Conservation (phyloP, 106 monocot genomes). For the Dioscorea zingiberensis region DNA sequence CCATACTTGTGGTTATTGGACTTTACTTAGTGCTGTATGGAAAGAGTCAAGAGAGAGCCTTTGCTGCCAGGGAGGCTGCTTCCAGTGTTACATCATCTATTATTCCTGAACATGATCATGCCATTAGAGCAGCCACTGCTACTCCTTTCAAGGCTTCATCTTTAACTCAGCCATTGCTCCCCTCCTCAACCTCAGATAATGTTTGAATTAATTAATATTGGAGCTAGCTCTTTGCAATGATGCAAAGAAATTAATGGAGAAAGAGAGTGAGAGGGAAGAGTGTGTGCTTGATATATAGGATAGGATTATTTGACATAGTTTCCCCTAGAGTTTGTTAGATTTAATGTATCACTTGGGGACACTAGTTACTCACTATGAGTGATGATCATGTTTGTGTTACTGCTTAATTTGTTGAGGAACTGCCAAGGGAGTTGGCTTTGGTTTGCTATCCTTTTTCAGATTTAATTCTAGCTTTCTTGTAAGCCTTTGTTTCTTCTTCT, state of each 20-base stretch:
- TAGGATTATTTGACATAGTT: neutral
- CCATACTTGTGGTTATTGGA: slow-evolving; percentile 67
- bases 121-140: slow-evolving; percentile 1
- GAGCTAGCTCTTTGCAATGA: neutral
- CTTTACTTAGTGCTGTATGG: slow-evolving; percentile 91
- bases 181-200: slow-evolving; percentile 38
- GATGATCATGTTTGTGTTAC: neutral
- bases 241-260: neutral
- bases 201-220: slow-evolving; percentile 32
- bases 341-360: neutral
- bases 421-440: neutral
- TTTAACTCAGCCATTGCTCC: slow-evolving; percentile 66
- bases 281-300: neutral
- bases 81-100: neutral
- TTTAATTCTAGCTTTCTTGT: no score
- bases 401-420: slow-evolving; percentile 3
- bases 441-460: slow-evolving; percentile 3
- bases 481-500: no score
- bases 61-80: slow-evolving; percentile 46
- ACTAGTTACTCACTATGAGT: slow-evolving; percentile 1
- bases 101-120: slow-evolving; percentile 12
- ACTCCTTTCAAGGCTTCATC: slow-evolving; percentile 36
- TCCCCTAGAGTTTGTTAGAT: neutral
- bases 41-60: slow-evolving; percentile 74
- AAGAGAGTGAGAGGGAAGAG: neutral